Evolutionary conservation across 768 basidiomycete genomes (phyloP).

Genomic region (Boletus coccyginus): DNA sequence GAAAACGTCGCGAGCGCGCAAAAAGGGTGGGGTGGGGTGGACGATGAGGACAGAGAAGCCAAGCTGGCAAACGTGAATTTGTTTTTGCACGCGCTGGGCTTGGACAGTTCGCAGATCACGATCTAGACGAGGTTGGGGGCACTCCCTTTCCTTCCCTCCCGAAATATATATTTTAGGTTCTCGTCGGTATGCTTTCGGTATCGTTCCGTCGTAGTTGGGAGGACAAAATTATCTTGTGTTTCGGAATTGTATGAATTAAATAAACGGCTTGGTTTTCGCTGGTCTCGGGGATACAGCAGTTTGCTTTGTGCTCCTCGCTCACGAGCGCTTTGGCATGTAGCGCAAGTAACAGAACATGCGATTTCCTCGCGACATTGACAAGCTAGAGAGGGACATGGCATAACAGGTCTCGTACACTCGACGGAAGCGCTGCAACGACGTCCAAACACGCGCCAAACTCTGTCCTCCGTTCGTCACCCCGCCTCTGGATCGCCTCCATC

Average conservation of each 20-base stretch:
- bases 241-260: constrained; percentile 17
- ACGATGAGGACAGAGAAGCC: constrained; percentile 70
- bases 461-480: constrained; percentile 33
- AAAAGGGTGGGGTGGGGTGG: constrained; percentile 62
- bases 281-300: neutral
- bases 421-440: constrained; percentile 10
- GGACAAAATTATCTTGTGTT: constrained; percentile 20
- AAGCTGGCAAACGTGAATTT: constrained; percentile 93
- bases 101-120: constrained; percentile 72
- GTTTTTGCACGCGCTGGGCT: constrained; percentile 76
- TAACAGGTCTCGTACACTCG: constrained; percentile 26
- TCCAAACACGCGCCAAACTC: constrained; percentile 35
- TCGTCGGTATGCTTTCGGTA: constrained; percentile 2
- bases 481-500: constrained; percentile 33
- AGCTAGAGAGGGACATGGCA: constrained; percentile 14
- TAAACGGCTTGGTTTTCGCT: constrained; percentile 8
- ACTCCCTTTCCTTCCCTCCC: neutral
- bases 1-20: constrained; percentile 82
- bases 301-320: no score
- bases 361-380: neutral
- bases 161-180: constrained; percentile 1
- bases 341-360: neutral
- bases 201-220: constrained; percentile 11
- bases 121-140: constrained; percentile 22
- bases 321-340: no score